These are phyloP conservation scores for Casuarina equisetifolia DNA, from an alignment of 306 rosid species.

Conservation along the genomic window DNA sequence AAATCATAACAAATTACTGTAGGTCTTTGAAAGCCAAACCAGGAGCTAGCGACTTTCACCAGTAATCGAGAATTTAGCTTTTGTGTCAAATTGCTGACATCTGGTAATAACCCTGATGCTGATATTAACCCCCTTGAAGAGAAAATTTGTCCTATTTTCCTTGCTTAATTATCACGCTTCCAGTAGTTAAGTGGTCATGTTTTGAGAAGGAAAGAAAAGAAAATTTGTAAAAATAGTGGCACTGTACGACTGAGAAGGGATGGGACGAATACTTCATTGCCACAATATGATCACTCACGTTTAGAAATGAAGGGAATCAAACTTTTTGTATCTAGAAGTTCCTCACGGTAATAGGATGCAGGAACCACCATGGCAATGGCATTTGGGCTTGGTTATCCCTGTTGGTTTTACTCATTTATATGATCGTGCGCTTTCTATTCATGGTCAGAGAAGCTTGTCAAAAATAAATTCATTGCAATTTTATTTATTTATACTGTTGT, in stretches of 20 bases:
- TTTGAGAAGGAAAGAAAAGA: slow-evolving; percentile 1
- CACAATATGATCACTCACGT: background rate
- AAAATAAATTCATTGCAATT: background rate
- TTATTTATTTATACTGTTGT: background rate
- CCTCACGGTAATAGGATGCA: background rate
- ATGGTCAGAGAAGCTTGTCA: background rate
- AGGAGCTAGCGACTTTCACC: slow-evolving; percentile 8
- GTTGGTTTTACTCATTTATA: background rate
- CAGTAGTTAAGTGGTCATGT: background rate
- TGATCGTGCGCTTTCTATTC: background rate
- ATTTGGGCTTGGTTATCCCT: background rate
- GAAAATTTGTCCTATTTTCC: background rate
- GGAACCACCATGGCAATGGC: background rate
- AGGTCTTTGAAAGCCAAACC: background rate
- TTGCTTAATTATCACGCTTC: background rate
- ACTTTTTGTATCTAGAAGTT: background rate
- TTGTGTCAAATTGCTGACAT: slow-evolving; percentile 4
- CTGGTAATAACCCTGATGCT: background rate
- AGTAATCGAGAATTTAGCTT: background rate
- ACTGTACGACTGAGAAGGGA: background rate
- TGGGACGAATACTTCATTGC: background rate
- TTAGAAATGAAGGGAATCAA: background rate
- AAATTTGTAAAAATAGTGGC: background rate
- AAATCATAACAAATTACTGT: background rate
- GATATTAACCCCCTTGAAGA: background rate